phyloP scores from a whole-genome alignment of 768 basidiomycete species.

The Mycena latifolia region DNA sequence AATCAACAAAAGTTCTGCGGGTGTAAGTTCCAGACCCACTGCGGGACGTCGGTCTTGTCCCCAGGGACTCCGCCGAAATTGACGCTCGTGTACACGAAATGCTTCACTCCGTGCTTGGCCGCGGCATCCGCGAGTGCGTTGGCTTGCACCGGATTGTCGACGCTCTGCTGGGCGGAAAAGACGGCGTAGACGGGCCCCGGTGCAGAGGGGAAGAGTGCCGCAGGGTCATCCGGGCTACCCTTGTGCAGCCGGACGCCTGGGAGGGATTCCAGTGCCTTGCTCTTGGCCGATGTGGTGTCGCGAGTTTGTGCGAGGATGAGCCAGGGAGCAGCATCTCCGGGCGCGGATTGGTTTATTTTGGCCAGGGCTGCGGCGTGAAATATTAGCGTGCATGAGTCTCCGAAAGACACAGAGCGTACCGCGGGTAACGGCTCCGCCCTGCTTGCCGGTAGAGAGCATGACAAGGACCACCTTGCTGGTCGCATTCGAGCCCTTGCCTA shows the following conservation, averaged over 20 bases:
- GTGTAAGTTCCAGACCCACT: conserved; percentile 6
- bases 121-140: conserved; percentile 31
- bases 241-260: conserved; percentile 26
- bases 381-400: too few species aligned
- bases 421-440: conserved; percentile 21
- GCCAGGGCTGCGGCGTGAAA: conserved; percentile 26
- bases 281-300: conserved; percentile 11
- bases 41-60: conserved; percentile 20
- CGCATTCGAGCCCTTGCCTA: too few species aligned
- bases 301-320: conserved; percentile 35
- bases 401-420: conserved; percentile 4
- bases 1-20: not conserved
- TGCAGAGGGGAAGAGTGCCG: conserved; percentile 24
- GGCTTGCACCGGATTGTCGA: conserved; percentile 25
- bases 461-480: conserved; percentile 26
- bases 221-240: conserved; percentile 18
- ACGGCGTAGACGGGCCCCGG: conserved; percentile 27
- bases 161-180: conserved; percentile 33
- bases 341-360: conserved; percentile 11
- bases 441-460: conserved; percentile 32
- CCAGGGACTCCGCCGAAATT: conserved; percentile 21
- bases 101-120: conserved; percentile 29
- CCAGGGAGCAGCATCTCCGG: conserved; percentile 6
- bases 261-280: conserved; percentile 21
- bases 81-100: conserved; percentile 32